Evolutionary conservation across 768 basidiomycete species (phyloP).

Genomic region (Pleurotus tuber-regium): DNA sequence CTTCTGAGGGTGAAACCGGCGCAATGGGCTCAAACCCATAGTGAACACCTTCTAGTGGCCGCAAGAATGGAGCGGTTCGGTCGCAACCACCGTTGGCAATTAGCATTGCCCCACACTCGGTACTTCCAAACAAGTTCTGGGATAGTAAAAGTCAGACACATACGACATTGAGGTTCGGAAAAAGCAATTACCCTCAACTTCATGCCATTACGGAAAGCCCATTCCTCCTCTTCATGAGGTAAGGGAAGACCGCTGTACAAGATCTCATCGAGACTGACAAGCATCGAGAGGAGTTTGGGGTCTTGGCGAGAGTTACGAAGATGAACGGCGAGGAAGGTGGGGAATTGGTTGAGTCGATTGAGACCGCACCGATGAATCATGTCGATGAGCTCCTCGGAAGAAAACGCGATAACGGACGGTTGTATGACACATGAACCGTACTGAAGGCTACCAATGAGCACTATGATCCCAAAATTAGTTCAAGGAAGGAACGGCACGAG

Average conservation of each 20-base stretch:
- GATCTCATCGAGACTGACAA: conserved; percentile 59
- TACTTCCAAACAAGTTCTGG: conserved; percentile 84
- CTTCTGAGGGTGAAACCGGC: conserved; percentile 33
- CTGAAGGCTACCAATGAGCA: conserved; percentile 70
- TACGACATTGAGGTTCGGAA: conserved; percentile 16
- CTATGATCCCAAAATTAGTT: conserved; percentile 29
- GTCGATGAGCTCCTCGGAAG: conserved; percentile 64
- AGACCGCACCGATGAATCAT: conserved; percentile 68
- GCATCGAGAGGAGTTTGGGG: conserved; percentile 55
- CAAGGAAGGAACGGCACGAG: conserved; percentile 23
- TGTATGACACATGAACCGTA: conserved; percentile 73
- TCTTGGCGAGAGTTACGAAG: conserved; percentile 58
- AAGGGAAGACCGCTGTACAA: conserved; percentile 66
- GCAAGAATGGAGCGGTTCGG: conserved; percentile 49
- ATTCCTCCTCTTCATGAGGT: conserved; percentile 66
- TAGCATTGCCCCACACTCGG: conserved; percentile 76
- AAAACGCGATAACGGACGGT: conserved; percentile 62
- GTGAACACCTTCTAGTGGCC: conserved; percentile 56
- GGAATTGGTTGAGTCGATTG: conserved; percentile 76
- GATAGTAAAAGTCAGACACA: conserved; percentile 20
- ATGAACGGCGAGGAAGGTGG: conserved; percentile 63
- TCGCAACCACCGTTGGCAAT: conserved; percentile 55
- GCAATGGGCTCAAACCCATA: conserved; percentile 66
- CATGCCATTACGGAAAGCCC: conserved; percentile 63
- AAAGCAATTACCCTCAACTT: conserved; percentile 53